These are phyloP conservation scores for Paramyrothecium sp. DNA, from an alignment of 2,329 filamentous ascomycete species.

Conservation along the genomic window DNA sequence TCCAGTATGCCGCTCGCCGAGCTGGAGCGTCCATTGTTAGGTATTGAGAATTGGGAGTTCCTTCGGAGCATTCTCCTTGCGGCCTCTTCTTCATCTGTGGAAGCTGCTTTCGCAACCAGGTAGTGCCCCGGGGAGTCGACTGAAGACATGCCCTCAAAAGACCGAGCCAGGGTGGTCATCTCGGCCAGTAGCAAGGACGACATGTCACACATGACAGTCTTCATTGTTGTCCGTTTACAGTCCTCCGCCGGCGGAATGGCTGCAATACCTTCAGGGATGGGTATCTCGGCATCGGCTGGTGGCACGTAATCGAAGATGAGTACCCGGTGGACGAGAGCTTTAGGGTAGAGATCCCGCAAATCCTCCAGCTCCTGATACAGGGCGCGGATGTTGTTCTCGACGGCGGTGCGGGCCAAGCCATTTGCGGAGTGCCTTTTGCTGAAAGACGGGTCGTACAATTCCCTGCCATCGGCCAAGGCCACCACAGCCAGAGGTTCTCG, in stretches of 20 bases:
- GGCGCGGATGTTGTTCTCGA: slow-evolving; percentile 56
- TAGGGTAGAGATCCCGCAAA: slow-evolving; percentile 70
- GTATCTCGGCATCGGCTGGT: slow-evolving; percentile 45
- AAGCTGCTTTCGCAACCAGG: slow-evolving; percentile 30
- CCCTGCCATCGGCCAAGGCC: slow-evolving; percentile 78
- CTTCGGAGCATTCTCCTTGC: slow-evolving; percentile 41
- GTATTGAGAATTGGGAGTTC: slow-evolving; percentile 54
- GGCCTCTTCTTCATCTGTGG: slow-evolving; percentile 37
- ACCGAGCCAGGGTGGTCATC: slow-evolving; percentile 72
- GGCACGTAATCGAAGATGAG: slow-evolving; percentile 74
- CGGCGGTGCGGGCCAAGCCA: slow-evolving; percentile 45
- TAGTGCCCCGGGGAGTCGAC: slow-evolving; percentile 73
- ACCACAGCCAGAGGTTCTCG: slow-evolving; percentile 81
- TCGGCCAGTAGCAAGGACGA: slow-evolving; percentile 72
- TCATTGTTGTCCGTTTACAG: slow-evolving; percentile 76
- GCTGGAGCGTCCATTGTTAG: slow-evolving; percentile 45
- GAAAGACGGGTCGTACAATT: slow-evolving; percentile 56
- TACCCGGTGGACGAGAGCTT: slow-evolving; percentile 74
- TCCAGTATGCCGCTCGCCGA: slow-evolving; percentile 55
- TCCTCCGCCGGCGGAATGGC: slow-evolving; percentile 67
- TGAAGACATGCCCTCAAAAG: slow-evolving; percentile 68
- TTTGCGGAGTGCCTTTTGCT: slow-evolving; percentile 54
- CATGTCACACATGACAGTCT: slow-evolving; percentile 77
- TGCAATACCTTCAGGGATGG: slow-evolving; percentile 66
- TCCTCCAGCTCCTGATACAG: slow-evolving; percentile 68